These are phyloP conservation scores for Ganoderma meredithae DNA, from an alignment of 1,284 basidiomycete species.

Conservation along the genomic window DNA sequence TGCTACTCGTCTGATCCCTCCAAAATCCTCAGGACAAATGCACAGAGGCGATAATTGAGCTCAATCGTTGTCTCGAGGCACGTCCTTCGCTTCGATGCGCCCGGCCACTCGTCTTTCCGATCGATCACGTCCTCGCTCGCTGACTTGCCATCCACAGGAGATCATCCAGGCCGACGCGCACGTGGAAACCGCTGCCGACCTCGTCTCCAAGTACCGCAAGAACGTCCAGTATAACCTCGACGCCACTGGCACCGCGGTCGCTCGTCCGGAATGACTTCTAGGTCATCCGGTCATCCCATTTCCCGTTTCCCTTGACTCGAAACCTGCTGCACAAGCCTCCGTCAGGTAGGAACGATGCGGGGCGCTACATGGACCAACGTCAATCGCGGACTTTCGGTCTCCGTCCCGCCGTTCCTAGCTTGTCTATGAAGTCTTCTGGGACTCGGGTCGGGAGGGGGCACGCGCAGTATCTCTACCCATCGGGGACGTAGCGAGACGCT, in stretches of 20 bases:
- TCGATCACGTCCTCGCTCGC: neutral
- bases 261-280: neutral
- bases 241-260: slow-evolving; percentile 53
- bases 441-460: no score
- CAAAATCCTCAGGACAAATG: slow-evolving; percentile 67
- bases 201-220: slow-evolving; percentile 82
- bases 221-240: slow-evolving; percentile 89
- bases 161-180: slow-evolving; percentile 74
- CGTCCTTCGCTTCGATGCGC: slow-evolving; percentile 24
- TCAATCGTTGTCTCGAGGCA: slow-evolving; percentile 82
- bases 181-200: slow-evolving; percentile 78
- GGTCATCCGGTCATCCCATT: no score
- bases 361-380: no score
- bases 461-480: no score
- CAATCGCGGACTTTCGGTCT: no score
- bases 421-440: no score
- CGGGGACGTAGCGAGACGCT: no score
- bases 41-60: slow-evolving; percentile 79
- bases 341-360: no score
- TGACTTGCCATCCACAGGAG: slow-evolving; percentile 53
- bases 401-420: no score
- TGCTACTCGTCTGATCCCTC: neutral
- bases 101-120: neutral
- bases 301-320: no score
- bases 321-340: no score